Evolutionary conservation across 1,284 basidiomycete genomes (phyloP).

Genomic region (Boletellus dicymbophilus): DNA sequence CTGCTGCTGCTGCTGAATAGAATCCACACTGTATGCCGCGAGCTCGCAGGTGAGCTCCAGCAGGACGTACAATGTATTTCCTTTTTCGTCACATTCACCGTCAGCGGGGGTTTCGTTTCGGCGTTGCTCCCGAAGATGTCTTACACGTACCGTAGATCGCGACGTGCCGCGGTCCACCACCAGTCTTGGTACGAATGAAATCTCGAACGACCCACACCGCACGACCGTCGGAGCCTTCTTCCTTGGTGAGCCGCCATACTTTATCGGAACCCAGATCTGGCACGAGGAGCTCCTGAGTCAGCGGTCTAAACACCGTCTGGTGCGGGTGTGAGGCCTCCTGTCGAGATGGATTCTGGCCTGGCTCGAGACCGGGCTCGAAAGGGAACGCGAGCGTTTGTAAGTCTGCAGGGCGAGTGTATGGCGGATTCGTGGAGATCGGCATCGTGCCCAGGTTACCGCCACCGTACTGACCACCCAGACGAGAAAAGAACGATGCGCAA

Average conservation of each 20-base stretch:
- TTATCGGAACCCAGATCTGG: conserved; percentile 73
- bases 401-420: conserved; percentile 40
- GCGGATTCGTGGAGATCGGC: conserved; percentile 47
- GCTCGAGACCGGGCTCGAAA: conserved; percentile 39
- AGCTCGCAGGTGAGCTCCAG: conserved; percentile 64
- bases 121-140: too few relatives aligned
- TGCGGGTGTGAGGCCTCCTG: conserved; percentile 72
- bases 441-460: conserved; percentile 55
- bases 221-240: conserved; percentile 36
- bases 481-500: too few relatives aligned
- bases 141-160: conserved; percentile 59
- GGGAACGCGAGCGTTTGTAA: conserved; percentile 37
- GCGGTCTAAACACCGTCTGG: conserved; percentile 50
- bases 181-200: conserved; percentile 47
- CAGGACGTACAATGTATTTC: conserved; percentile 60
- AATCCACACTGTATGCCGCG: conserved; percentile 54
- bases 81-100: conserved; percentile 32
- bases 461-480: conserved; percentile 50
- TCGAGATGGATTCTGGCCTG: conserved; percentile 60
- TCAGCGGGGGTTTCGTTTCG: not conserved
- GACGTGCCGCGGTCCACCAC: conserved; percentile 70
- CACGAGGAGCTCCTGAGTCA: conserved; percentile 57
- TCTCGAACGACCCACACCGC: conserved; percentile 48
- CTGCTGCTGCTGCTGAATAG: too few relatives aligned
- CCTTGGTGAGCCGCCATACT: conserved; percentile 55